Evolutionary conservation across 768 basidiomycete genomes (phyloP).

Genomic region (Rhizopogon vinicolor): DNA sequence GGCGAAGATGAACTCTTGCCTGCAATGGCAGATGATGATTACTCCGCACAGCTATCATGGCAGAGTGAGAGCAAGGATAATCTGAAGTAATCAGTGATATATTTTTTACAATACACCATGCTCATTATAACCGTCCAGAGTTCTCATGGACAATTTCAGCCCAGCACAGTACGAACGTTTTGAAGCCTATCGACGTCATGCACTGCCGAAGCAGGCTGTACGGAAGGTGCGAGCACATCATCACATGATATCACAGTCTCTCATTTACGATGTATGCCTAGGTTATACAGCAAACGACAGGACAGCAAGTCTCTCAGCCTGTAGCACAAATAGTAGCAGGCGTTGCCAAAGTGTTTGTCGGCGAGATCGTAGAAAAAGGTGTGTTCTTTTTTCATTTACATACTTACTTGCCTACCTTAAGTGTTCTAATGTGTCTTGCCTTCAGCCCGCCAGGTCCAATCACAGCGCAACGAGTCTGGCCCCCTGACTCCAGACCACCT

Average conservation of each 20-base stretch:
- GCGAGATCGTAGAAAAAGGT: constrained; percentile 91
- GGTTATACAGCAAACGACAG: constrained; percentile 80
- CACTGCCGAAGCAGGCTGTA: constrained; percentile 78
- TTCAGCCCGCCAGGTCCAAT: constrained; percentile 73
- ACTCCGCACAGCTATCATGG: constrained; percentile 78
- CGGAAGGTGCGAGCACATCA: constrained; percentile 50
- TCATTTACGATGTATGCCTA: constrained; percentile 20
- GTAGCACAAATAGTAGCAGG: constrained; percentile 89
- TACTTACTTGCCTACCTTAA: not conserved
- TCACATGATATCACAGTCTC: not conserved
- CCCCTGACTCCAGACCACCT: constrained; percentile 86
- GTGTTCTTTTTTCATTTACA: not conserved
- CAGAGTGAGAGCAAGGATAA: constrained; percentile 89
- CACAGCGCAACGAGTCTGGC: constrained; percentile 65
- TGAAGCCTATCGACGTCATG: constrained; percentile 82
- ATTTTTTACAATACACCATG: not conserved
- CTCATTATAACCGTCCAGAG: constrained; percentile 37
- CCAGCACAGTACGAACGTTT: constrained; percentile 84
- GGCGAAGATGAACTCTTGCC: constrained; percentile 77
- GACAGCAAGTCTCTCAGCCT: constrained; percentile 80
- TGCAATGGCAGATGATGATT: constrained; percentile 87
- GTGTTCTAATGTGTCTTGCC: not conserved
- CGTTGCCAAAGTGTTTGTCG: constrained; percentile 88
- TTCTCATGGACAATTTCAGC: constrained; percentile 86
- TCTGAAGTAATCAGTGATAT: constrained; percentile 51